Evolutionary conservation across 768 basidiomycete genomes (phyloP).

Genomic region (Xerocomellus dryophilus): DNA sequence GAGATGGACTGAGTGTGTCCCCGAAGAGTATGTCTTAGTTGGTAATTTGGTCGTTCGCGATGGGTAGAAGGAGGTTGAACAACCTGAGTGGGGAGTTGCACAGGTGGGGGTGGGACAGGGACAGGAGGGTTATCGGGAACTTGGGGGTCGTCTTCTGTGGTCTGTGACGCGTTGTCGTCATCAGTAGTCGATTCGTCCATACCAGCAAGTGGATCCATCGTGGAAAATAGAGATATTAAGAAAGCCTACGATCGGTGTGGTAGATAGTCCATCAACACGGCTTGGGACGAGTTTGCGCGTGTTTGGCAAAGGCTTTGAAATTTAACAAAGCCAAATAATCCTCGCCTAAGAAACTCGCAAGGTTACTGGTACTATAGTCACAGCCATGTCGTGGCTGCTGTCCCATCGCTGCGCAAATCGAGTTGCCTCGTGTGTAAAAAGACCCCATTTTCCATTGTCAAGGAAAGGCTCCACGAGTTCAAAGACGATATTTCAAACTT

Average conservation of each 20-base stretch:
- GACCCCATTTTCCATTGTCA: neutral
- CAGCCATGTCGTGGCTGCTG: constrained; percentile 18
- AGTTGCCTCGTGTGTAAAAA: neutral
- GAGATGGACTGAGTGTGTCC: constrained; percentile 86
- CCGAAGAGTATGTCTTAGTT: constrained; percentile 59
- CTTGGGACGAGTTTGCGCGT: constrained; percentile 19
- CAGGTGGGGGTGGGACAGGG: constrained; percentile 36
- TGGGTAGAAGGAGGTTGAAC: constrained; percentile 38
- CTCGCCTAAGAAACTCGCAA: no score
- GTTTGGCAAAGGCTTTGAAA: constrained; percentile 25
- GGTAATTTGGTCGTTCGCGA: constrained; percentile 58
- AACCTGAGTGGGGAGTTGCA: constrained; percentile 30
- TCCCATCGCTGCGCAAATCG: neutral
- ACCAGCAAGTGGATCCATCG: constrained; percentile 21
- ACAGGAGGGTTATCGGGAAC: constrained; percentile 57
- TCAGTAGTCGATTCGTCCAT: constrained; percentile 49
- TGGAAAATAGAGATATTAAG: neutral
- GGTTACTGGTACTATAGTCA: no score
- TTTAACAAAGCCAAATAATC: constrained; percentile 23
- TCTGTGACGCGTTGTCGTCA: constrained; percentile 72
- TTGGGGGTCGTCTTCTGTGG: constrained; percentile 82
- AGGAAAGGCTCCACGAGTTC: constrained; percentile 16
- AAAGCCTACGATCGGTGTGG: neutral
- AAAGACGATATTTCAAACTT: constrained; percentile 19
- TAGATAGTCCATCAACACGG: neutral